Percentiles rank a stretch among this genome's conserved stretches.
These are phyloP conservation scores for Jimgerdemannia lactiflua DNA, from an alignment of 192 early-diverging fungal genomes.

Conservation along the genomic window DNA sequence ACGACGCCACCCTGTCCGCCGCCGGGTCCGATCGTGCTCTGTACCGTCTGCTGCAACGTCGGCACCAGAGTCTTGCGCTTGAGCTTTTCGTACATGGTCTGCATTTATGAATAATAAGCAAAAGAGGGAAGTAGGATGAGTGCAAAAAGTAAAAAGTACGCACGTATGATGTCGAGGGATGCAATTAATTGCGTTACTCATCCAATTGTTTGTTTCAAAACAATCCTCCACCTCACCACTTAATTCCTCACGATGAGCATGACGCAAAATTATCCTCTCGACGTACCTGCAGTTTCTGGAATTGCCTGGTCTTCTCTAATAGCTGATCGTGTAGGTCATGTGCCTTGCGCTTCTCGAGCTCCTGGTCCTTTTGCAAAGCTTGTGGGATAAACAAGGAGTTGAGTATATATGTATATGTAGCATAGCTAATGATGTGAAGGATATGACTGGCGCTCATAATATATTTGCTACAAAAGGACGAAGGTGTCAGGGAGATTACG, in stretches of 20 bases:
- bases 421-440: too few relatives aligned
- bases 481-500: too few relatives aligned
- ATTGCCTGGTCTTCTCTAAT: slow-evolving; percentile 46
- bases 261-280: neutral
- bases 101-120: neutral
- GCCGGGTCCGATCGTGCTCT: neutral
- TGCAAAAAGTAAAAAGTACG: neutral
- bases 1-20: neutral
- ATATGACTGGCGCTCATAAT: too few relatives aligned
- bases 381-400: neutral
- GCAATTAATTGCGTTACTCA: neutral
- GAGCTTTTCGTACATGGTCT: slow-evolving; percentile 36
- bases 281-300: slow-evolving; percentile 46
- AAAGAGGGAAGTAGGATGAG: neutral
- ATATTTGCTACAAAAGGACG: too few relatives aligned
- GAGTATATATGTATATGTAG: too few relatives aligned
- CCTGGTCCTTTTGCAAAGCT: slow-evolving; percentile 32
- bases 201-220: neutral
- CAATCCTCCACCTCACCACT: too few relatives aligned
- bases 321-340: slow-evolving; percentile 35
- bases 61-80: slow-evolving; percentile 17
- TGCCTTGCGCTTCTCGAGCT: slow-evolving; percentile 31
- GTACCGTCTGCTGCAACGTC: neutral
- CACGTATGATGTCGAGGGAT: neutral
- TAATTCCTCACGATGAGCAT: neutral